A percentile compares a stretch with the other conserved stretches of the same genome.
phyloP scores from a whole-genome alignment of 1,284 basidiomycete species.

The Ustilago crameri region DNA sequence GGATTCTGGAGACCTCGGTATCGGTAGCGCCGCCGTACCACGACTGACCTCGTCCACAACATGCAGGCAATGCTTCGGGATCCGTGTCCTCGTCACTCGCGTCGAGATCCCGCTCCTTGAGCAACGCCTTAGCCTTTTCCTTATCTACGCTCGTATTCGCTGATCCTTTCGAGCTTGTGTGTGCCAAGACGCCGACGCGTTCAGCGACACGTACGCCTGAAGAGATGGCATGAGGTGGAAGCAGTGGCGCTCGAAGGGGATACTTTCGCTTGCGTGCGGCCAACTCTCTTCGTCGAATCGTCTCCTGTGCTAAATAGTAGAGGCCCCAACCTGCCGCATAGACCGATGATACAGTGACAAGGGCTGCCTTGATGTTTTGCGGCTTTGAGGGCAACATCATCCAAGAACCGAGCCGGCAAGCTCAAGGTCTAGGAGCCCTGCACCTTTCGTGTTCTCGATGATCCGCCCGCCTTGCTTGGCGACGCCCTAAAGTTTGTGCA shows the following conservation, averaged over 20 bases:
- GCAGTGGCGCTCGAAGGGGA: constrained; percentile 33
- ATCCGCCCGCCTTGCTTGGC: not conserved
- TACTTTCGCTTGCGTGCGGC: constrained; percentile 36
- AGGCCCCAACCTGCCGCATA: constrained; percentile 51
- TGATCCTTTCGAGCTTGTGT: constrained; percentile 13
- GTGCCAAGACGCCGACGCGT: constrained; percentile 36
- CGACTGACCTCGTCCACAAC: constrained; percentile 10
- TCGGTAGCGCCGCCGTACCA: constrained; percentile 56
- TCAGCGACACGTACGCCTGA: constrained; percentile 34
- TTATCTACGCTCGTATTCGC: not conserved
- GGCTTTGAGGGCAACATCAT: constrained; percentile 41
- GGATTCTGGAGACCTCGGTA: constrained; percentile 68
- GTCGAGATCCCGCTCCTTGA: constrained; percentile 16
- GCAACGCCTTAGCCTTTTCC: constrained; percentile 12
- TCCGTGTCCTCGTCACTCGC: constrained; percentile 6
- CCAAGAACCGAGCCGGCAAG: not conserved
- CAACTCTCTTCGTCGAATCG: constrained; percentile 32
- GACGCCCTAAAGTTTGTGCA: too few species aligned
- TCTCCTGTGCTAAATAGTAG: constrained; percentile 58
- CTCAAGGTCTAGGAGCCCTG: not conserved
- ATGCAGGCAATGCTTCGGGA: constrained; percentile 3
- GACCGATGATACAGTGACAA: constrained; percentile 25
- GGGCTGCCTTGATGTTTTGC: constrained; percentile 38
- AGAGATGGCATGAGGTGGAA: constrained; percentile 42
- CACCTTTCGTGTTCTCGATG: not conserved